Percentiles rank a stretch among this genome's conserved stretches.
Evolutionary conservation across 139 green algal genomes (phyloP).

Genomic region (Zygnema cylindricum): DNA sequence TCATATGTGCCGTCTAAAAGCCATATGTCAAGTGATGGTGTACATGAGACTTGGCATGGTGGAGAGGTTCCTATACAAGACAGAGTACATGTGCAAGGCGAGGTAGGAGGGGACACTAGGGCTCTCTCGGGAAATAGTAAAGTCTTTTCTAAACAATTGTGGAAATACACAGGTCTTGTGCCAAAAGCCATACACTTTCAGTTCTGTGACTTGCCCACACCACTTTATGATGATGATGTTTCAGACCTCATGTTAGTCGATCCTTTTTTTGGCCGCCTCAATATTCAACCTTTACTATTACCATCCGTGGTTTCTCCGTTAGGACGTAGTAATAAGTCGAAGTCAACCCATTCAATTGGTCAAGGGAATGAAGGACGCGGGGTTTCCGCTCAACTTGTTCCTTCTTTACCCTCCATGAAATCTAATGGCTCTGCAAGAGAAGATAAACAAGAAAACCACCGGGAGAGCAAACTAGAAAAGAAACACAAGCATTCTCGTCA

Average conservation of each 20-base stretch:
- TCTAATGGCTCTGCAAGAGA: too few relatives aligned
- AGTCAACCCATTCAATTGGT: too few relatives aligned
- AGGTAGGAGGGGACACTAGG: background rate
- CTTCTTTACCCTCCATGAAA: too few relatives aligned
- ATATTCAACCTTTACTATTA: too few relatives aligned
- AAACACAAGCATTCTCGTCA: background rate
- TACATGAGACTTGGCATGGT: background rate
- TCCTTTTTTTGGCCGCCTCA: background rate
- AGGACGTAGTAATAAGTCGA: too few relatives aligned
- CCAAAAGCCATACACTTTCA: conserved; percentile 48
- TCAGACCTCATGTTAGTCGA: background rate
- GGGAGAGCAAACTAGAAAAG: background rate
- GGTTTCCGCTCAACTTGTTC: too few relatives aligned
- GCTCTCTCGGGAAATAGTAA: background rate
- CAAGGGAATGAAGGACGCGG: too few relatives aligned
- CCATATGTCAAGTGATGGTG: background rate
- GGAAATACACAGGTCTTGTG: conserved; percentile 29
- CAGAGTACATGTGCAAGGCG: conserved; percentile 36
- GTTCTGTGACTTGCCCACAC: conserved; percentile 14
- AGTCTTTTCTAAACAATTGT: conserved; percentile 32
- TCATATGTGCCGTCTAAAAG: conserved; percentile 5
- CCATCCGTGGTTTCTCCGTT: too few relatives aligned
- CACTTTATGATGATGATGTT: conserved; percentile 6
- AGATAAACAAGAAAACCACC: too few relatives aligned
- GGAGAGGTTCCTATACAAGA: conserved; percentile 4